Base-by-base conservation (phyloP, 345 rosid species). In the Hypericum androsaemum region DNA sequence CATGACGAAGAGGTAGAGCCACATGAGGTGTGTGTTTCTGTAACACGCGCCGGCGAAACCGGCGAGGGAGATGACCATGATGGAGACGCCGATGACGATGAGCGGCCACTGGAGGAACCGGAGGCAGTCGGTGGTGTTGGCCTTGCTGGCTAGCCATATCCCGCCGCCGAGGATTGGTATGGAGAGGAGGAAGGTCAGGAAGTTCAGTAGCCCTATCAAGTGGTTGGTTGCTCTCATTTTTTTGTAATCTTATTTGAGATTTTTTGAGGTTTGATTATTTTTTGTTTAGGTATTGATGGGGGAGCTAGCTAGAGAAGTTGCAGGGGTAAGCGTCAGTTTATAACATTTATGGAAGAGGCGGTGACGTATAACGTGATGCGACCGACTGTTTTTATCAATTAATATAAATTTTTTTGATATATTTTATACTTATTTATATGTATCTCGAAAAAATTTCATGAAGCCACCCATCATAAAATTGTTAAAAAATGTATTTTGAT, bases 21-120 rank as follows among this genome's bases (percentile, higher is more conserved):
- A 62, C 90, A 92, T 70, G 62, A 92, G 72, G 75, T 77, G 68
- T 28, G 80, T 85, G 95, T 81, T 83, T 0, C 78, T 52, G 59
- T 85, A 92, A 62, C 97, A 88, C 16, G 94, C 85, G 60, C 97
- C 97, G 9, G 84, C 95, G 53, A 92, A 69, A 10, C 97, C 97
- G 0, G 92, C 95, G 14, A 92, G 57, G 32, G 99, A 92, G 8
- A 92, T 40, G 9, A 82, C 76, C 90, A 92, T 63, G 79, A 88
- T 83, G 10, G 77, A 58, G 40, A 76, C 72, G 0, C 97, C 99
- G 41, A 88, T 92, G 15, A 80, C 43, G 60, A 88, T 88, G 52
- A 92, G 61, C 6, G 99, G 97, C 95, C 97, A 86, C 76, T 92
- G 97, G 6, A 92, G 69, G 70, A 88, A 92, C n/a, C 75, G 65